phyloP scores from a whole-genome alignment of 306 rosid species.

The Glycine tomentella region DNA sequence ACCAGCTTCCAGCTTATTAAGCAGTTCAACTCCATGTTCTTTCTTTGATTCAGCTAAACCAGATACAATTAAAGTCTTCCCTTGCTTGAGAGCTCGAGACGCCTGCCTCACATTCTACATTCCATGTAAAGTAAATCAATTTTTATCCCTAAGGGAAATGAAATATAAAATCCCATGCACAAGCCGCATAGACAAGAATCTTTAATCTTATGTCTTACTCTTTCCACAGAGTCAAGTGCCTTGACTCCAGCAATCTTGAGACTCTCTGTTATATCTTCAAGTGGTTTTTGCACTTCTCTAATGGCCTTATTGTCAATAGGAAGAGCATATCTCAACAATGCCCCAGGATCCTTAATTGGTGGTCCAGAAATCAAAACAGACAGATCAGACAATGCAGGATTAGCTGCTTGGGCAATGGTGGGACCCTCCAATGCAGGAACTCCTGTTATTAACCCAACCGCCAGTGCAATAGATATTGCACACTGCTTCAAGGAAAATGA shows the following conservation, averaged over 20 bases:
- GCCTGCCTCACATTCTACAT: conserved; percentile 90
- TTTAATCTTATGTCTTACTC: conserved; percentile 63
- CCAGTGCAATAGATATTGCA: conserved; percentile 77
- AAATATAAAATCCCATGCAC: conserved; percentile 25
- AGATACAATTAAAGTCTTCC: conserved; percentile 76
- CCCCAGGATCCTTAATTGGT: conserved; percentile 95
- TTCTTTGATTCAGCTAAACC: conserved; percentile 93
- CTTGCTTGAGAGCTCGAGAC: conserved; percentile 81
- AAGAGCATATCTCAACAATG: conserved; percentile 88
- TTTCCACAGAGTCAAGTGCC: conserved; percentile 91
- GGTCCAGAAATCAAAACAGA: conserved; percentile 93
- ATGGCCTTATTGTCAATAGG: conserved; percentile 94
- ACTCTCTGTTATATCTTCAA: conserved; percentile 93
- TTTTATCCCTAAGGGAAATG: background rate
- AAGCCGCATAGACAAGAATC: conserved; percentile 8
- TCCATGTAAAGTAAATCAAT: conserved; percentile 42
- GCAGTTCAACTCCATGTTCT: conserved; percentile 81
- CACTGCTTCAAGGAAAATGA: conserved; percentile 74
- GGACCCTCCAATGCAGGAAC: conserved; percentile 70
- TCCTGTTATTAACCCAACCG: conserved; percentile 81
- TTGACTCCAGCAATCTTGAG: conserved; percentile 86
- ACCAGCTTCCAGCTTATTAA: conserved; percentile 84
- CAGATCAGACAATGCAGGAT: conserved; percentile 70
- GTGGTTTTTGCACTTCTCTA: conserved; percentile 95
- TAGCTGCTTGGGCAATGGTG: conserved; percentile 69